Conservation (phyloP, 495 filamentous ascomycete species). For the Penicillium simplicissimum region DNA sequence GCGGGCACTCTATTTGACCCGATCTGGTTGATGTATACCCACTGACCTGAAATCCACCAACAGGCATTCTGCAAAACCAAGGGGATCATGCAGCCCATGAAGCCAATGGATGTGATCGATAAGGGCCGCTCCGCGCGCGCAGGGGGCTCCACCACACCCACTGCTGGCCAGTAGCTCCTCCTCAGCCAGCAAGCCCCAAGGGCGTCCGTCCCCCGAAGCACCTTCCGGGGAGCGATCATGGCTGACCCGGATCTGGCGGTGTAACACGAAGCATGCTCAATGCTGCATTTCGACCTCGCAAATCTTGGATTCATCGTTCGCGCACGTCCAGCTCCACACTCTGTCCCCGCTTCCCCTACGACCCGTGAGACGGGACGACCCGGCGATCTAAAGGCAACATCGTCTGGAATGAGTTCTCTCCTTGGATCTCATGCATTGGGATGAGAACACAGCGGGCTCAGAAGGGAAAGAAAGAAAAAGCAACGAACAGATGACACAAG, state of each 20-base stretch:
- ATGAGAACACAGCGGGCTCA: neutral
- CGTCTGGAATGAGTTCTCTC: neutral
- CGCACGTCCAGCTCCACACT: conserved; percentile 7
- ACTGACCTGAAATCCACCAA: conserved; percentile 1
- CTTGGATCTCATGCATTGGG: neutral
- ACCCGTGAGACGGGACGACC: conserved; percentile 13
- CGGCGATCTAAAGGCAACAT: conserved; percentile 3
- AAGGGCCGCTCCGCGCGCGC: conserved; percentile 15
- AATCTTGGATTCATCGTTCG: conserved; percentile 16
- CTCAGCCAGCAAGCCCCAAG: neutral
- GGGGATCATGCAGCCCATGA: conserved; percentile 18
- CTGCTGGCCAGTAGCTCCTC: conserved; percentile 11
- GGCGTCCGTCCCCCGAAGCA: neutral
- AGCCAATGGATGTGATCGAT: conserved; percentile 32
- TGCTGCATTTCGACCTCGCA: conserved; percentile 15
- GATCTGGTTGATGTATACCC: conserved; percentile 14
- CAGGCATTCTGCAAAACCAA: conserved; percentile 12
- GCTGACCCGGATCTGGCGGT: conserved; percentile 33
- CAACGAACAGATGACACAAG: conserved; percentile 9
- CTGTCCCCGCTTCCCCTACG: neutral
- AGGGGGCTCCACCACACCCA: neutral
- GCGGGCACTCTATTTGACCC: neutral
- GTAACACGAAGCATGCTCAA: conserved; percentile 25
- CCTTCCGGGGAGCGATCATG: conserved; percentile 2
- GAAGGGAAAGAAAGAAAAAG: conserved; percentile 18